phyloP scores from a whole-genome alignment of 176 grass and related monocot genomes.

The Paspalum notatum region DNA sequence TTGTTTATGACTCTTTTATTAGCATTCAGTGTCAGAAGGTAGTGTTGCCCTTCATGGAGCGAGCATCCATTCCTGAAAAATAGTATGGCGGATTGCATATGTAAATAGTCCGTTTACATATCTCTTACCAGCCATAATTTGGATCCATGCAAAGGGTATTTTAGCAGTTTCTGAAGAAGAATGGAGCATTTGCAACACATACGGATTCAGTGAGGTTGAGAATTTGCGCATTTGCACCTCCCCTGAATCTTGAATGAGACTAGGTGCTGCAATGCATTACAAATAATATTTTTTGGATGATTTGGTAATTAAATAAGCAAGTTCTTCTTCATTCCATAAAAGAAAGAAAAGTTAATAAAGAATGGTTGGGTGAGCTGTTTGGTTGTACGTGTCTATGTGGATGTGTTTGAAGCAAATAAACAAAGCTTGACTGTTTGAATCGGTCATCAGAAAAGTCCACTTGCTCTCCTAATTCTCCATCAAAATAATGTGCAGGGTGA shows the following conservation, averaged over 20 bases:
- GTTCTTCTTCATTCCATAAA: not conserved
- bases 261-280: not conserved
- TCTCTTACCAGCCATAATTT: not conserved
- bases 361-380: slow-evolving; percentile 15
- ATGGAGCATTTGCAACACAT: not conserved
- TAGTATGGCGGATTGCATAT: not conserved
- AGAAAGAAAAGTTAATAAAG: not conserved
- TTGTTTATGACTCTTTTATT: slow-evolving; percentile 17
- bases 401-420: slow-evolving; percentile 32
- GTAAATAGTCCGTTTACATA: not conserved
- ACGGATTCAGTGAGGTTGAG: not conserved
- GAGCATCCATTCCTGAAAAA: not conserved
- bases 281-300: not conserved
- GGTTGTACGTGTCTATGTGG: not conserved
- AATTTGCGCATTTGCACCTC: not conserved
- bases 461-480: not conserved
- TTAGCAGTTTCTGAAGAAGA: not conserved
- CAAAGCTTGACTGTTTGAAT: slow-evolving; percentile 28
- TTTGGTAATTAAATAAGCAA: not conserved
- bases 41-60: not conserved
- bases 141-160: not conserved
- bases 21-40: not conserved
- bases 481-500: slow-evolving; percentile 28
- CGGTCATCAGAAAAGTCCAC: slow-evolving; percentile 34
- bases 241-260: not conserved